Percentiles rank a stretch among this genome's conserved stretches.
Conservation (phyloP, 1,139 yeast species). For the Diutina siamensis region DNA sequence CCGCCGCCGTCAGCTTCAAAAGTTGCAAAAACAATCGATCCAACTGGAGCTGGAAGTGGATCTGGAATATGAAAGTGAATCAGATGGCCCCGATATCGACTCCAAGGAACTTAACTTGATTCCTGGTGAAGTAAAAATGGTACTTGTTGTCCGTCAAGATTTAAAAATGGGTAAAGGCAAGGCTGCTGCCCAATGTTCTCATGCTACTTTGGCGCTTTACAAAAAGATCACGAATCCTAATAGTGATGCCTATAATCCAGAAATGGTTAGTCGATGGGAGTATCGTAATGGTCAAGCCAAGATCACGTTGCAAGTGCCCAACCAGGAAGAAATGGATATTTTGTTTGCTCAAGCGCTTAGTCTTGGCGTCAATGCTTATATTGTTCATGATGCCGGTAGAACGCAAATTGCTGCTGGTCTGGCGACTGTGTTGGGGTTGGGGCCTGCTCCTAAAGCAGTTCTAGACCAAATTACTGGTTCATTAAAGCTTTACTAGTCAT, state of each 20-base stretch:
- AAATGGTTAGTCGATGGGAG: conserved; percentile 69
- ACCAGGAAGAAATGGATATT: conserved; percentile 65
- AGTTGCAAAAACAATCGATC: background rate
- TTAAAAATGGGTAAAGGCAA: conserved; percentile 91
- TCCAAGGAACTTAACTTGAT: conserved; percentile 46
- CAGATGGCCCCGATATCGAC: conserved; percentile 38
- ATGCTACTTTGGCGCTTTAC: conserved; percentile 90
- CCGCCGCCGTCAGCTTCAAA: background rate
- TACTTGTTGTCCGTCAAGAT: conserved; percentile 79
- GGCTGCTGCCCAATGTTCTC: conserved; percentile 95
- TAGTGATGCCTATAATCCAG: conserved; percentile 45
- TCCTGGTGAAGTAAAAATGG: conserved; percentile 81
- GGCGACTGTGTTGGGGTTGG: conserved; percentile 88
- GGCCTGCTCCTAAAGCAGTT: conserved; percentile 88
- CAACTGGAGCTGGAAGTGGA: conserved; percentile 10
- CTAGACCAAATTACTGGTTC: conserved; percentile 75
- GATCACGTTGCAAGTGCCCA: conserved; percentile 70
- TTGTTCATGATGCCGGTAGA: conserved; percentile 93
- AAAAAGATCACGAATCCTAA: conserved; percentile 50
- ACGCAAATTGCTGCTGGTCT: conserved; percentile 94
- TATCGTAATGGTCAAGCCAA: conserved; percentile 80
- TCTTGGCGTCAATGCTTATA: conserved; percentile 63
- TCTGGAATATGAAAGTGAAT: conserved; percentile 18
- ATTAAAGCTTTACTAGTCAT: conserved; percentile 51
- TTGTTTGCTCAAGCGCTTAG: conserved; percentile 75